Percentiles rank a stretch among this genome's conserved stretches.
Conservation (phyloP, 371 early-diverging fungal species). For the Choanephora cucurbitarum region DNA sequence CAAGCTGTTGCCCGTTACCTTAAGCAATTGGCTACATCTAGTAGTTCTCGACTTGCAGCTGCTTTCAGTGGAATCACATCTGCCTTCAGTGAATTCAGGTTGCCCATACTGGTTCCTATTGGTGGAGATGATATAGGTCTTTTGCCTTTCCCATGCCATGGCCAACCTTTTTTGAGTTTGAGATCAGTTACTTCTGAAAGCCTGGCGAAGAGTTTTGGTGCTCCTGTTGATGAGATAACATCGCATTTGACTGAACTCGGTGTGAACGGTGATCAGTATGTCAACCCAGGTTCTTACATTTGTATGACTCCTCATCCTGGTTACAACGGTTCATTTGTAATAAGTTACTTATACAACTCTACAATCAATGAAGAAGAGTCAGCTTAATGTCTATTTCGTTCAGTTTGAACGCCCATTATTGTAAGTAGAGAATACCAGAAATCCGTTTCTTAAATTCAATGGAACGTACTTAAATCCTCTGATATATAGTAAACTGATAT, state of each 20-base stretch:
- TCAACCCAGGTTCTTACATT: slow-evolving; percentile 26
- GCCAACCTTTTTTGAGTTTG: slow-evolving; percentile 22
- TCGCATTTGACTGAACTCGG: slow-evolving; percentile 18
- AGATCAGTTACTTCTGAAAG: slow-evolving; percentile 16
- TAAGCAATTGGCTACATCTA: slow-evolving; percentile 3
- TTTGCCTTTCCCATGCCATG: slow-evolving; percentile 16
- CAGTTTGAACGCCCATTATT: too few species aligned
- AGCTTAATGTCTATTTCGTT: too few species aligned
- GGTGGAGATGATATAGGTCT: neutral
- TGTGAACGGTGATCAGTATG: slow-evolving; percentile 17
- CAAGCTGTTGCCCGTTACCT: slow-evolving; percentile 34
- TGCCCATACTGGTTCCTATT: slow-evolving; percentile 22
- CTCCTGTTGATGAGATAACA: slow-evolving; percentile 8
- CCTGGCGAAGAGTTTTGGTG: slow-evolving; percentile 26
- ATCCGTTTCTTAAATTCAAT: too few species aligned
- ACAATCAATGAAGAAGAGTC: neutral
- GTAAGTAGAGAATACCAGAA: too few species aligned
- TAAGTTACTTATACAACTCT: slow-evolving; percentile 17
- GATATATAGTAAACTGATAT: too few species aligned
- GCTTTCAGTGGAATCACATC: slow-evolving; percentile 15
- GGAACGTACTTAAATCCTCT: too few species aligned
- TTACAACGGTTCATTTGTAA: neutral
- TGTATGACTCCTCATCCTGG: slow-evolving; percentile 9
- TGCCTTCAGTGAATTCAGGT: slow-evolving; percentile 6
- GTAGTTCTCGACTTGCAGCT: slow-evolving; percentile 3